Percentiles rank a stretch among this genome's conserved stretches.
phyloP scores from a whole-genome alignment of 495 filamentous ascomycete species.

The Corynascus novoguineensis region DNA sequence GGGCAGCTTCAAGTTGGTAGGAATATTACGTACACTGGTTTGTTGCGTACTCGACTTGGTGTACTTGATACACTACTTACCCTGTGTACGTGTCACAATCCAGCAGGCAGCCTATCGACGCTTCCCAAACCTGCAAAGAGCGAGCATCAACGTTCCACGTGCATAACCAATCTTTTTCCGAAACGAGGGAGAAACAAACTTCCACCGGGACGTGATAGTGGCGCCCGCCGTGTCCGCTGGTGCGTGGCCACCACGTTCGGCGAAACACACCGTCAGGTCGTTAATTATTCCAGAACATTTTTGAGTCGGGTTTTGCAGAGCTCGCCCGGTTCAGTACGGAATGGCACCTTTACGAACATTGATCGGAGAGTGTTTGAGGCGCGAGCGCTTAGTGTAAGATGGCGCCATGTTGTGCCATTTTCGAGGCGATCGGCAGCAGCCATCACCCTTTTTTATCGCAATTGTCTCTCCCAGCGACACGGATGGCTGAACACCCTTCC shows the following conservation, averaged over 20 bases:
- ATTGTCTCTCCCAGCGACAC: background rate
- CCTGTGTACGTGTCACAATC: background rate
- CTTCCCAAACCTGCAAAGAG: background rate
- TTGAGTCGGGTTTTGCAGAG: background rate
- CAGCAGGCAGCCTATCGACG: background rate
- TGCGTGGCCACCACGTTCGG: background rate
- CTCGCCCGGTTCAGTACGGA: too few relatives aligned
- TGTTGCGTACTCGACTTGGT: too few relatives aligned
- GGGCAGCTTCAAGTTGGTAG: background rate
- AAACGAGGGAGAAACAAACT: background rate
- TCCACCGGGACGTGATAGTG: conserved; percentile 1
- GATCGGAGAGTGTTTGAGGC: too few relatives aligned
- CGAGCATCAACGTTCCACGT: background rate
- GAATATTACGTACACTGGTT: too few relatives aligned
- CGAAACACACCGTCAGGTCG: background rate
- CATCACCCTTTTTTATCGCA: background rate
- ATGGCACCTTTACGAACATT: too few relatives aligned
- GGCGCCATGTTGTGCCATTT: background rate
- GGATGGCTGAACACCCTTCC: too few relatives aligned
- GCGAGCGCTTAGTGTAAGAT: too few relatives aligned
- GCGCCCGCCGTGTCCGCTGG: background rate
- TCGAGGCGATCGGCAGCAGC: background rate
- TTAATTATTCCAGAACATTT: background rate
- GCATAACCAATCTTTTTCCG: background rate
- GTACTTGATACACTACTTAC: background rate